A percentile compares a stretch with the other conserved stretches of the same genome.
These are phyloP conservation scores for Chalciporus piperatus DNA, from an alignment of 768 basidiomycete species.

Conservation along the genomic window DNA sequence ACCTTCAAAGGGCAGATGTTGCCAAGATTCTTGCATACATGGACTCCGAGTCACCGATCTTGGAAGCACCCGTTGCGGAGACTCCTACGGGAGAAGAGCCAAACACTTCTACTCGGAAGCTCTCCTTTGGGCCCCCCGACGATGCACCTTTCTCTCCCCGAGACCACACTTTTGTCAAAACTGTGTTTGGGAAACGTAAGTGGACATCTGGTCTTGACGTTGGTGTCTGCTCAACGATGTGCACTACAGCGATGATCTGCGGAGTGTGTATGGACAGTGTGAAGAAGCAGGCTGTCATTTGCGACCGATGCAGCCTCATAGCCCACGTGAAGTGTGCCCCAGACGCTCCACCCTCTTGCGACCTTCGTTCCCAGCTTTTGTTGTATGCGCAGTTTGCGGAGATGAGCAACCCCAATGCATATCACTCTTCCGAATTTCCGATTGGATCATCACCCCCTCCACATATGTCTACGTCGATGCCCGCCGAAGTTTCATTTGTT, in stretches of 20 bases:
- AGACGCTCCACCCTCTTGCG: slow-evolving; percentile 77
- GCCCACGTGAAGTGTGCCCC: slow-evolving; percentile 75
- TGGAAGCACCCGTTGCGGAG: slow-evolving; percentile 43
- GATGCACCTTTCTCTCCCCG: slow-evolving; percentile 51
- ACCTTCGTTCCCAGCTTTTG: slow-evolving; percentile 77
- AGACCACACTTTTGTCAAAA: slow-evolving; percentile 86
- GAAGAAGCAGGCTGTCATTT: slow-evolving; percentile 86
- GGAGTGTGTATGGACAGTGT: slow-evolving; percentile 76
- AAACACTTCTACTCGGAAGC: slow-evolving; percentile 36
- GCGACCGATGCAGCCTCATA: slow-evolving; percentile 86
- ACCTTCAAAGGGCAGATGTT: slow-evolving; percentile 71
- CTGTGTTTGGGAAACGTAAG: slow-evolving; percentile 89
- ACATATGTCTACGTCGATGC: slow-evolving; percentile 37
- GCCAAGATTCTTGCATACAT: slow-evolving; percentile 50
- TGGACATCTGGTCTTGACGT: slow-evolving; percentile 10
- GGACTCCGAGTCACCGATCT: slow-evolving; percentile 27
- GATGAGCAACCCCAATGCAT: slow-evolving; percentile 55
- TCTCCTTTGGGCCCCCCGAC: slow-evolving; percentile 37
- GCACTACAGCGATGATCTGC: slow-evolving; percentile 71
- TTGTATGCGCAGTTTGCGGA: slow-evolving; percentile 77
- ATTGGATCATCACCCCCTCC: slow-evolving; percentile 3
- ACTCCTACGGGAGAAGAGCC: slow-evolving; percentile 41
- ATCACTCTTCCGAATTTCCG: slow-evolving; percentile 50
- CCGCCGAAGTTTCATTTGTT: slow-evolving; percentile 56
- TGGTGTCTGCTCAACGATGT: slow-evolving; percentile 6